These are phyloP conservation scores for Bryum argenteum DNA, from an alignment of 225 moss, liverwort and hornwort genomes.

Conservation along the genomic window DNA sequence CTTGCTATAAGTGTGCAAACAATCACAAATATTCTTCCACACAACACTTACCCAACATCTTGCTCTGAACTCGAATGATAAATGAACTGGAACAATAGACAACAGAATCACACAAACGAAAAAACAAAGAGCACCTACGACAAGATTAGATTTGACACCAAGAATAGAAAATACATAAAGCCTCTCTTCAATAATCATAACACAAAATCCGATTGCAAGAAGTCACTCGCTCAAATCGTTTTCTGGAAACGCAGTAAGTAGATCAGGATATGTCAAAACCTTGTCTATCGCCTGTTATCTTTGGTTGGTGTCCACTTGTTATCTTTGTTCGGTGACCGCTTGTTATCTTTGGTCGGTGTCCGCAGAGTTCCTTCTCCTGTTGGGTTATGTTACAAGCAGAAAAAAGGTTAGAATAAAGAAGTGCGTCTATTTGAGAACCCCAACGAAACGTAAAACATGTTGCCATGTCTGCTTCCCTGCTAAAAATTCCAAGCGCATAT, in stretches of 20 bases:
- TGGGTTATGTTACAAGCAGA: constrained; percentile 8
- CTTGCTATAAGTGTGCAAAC: not conserved
- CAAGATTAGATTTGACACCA: constrained; percentile 12
- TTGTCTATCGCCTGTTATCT: constrained; percentile 39
- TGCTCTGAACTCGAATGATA: not conserved
- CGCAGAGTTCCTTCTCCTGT: constrained; percentile 86
- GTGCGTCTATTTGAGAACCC: not conserved
- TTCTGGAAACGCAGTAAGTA: constrained; percentile 15
- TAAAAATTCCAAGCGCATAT: constrained; percentile 2
- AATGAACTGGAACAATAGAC: not conserved
- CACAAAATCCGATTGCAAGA: constrained; percentile 11
- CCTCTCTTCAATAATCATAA: constrained; percentile 16
- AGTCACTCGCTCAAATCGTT: not conserved
- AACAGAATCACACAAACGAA: not conserved
- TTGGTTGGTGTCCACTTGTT: constrained; percentile 47
- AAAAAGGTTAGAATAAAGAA: constrained; percentile 1
- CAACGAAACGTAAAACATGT: not conserved
- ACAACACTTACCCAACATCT: not conserved
- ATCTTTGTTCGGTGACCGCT: constrained; percentile 48
- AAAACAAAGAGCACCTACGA: constrained; percentile 4
- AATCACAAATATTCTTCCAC: not conserved
- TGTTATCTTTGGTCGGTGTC: constrained; percentile 52
- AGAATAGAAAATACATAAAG: not conserved
- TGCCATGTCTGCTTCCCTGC: not conserved
- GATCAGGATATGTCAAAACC: constrained; percentile 20